Evolutionary conservation across 2,329 filamentous ascomycete species (phyloP).

Genomic region (Claviceps fusiformis): DNA sequence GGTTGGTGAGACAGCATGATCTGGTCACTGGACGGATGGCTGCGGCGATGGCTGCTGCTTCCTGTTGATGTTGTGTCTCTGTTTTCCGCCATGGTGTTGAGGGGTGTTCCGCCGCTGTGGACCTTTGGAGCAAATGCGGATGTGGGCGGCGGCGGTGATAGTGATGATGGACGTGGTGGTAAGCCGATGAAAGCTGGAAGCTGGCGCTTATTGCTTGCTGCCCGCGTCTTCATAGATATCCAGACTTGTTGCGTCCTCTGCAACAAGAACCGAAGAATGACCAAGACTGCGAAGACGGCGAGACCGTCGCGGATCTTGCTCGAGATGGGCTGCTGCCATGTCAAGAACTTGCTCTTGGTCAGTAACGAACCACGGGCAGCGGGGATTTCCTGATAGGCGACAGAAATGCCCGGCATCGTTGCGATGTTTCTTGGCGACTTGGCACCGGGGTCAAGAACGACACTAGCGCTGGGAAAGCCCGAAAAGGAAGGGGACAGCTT

Average conservation of each 20-base stretch:
- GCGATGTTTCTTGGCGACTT: not conserved
- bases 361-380: conserved; percentile 13
- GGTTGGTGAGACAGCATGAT: not conserved
- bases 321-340: conserved; percentile 15
- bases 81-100: conserved; percentile 1
- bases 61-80: conserved; percentile 1
- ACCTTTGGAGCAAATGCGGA: conserved; percentile 17
- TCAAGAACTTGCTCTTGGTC: conserved; percentile 18
- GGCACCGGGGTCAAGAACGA: not conserved
- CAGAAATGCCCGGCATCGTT: conserved; percentile 19
- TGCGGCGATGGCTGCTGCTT: not conserved
- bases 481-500: too few relatives aligned
- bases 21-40: not conserved
- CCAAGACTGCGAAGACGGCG: conserved; percentile 21
- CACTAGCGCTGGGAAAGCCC: not conserved
- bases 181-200: conserved; percentile 4
- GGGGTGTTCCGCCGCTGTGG: not conserved
- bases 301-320: conserved; percentile 16
- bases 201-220: conserved; percentile 4
- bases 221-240: not conserved
- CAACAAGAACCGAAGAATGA: conserved; percentile 20
- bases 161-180: not conserved
- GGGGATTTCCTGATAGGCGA: conserved; percentile 20
- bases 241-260: conserved; percentile 8
- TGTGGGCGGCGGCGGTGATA: conserved; percentile 5